These are phyloP conservation scores for Nicotiana undulata DNA, from an alignment of 257 asterid genomes.

Conservation along the genomic window DNA sequence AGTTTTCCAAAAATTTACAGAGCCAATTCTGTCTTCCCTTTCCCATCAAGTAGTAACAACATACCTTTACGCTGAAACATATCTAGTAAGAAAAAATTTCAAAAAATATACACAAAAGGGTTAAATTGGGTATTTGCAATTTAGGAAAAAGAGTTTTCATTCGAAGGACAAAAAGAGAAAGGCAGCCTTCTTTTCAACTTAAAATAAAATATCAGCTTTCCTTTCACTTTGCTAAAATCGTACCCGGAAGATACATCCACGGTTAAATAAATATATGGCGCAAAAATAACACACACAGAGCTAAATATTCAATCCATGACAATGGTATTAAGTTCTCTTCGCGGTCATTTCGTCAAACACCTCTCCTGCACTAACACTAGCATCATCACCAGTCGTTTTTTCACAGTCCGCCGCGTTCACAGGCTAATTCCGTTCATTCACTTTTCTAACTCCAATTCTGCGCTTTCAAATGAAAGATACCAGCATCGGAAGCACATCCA, in stretches of 20 bases:
- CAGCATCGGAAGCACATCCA: constrained; percentile 5
- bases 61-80: no score
- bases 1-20: no score
- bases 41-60: no score
- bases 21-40: no score
- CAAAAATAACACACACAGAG: not conserved
- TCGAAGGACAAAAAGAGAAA: no score
- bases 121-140: no score
- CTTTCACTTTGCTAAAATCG: not conserved
- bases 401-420: constrained; percentile 24
- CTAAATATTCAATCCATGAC: constrained; percentile 16
- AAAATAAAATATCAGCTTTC: not conserved
- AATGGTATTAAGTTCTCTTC: constrained; percentile 15
- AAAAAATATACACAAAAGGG: no score
- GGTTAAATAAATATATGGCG: not conserved
- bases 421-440: constrained; percentile 7
- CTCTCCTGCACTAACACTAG: constrained; percentile 29
- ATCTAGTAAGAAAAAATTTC: no score
- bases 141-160: no score
- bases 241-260: not conserved
- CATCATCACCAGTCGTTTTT: constrained; percentile 14
- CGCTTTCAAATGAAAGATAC: not conserved
- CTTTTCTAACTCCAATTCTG: constrained; percentile 7
- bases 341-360: constrained; percentile 73
- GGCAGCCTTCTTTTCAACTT: no score